Evolutionary conservation across 257 asterid species (phyloP).

Genomic region (Capsicum pubescens): DNA sequence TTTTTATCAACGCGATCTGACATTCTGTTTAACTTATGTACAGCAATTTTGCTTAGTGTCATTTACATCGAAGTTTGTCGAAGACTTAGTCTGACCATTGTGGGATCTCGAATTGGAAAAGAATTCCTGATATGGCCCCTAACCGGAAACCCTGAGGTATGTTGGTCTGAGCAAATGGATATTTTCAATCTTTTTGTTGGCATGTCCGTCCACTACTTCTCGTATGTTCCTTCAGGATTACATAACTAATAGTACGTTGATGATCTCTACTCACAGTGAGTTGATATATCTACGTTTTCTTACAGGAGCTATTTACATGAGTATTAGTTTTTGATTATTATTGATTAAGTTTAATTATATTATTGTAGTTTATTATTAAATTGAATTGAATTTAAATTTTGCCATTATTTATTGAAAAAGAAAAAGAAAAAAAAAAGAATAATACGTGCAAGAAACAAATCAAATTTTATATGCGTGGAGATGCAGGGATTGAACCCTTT

Average conservation of each 20-base stretch:
- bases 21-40: constrained; percentile 32
- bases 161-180: constrained; percentile 16
- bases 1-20: constrained; percentile 28
- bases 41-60: constrained; percentile 93
- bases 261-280: neutral
- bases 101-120: constrained; percentile 98
- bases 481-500: no score
- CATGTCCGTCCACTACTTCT: neutral
- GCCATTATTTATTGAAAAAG: no score
- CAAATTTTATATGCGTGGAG: no score
- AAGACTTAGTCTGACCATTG: constrained; percentile 82
- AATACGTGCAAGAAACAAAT: no score
- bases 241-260: neutral
- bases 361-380: no score
- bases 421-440: no score
- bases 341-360: no score
- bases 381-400: no score
- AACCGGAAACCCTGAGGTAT: constrained; percentile 90
- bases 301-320: no score
- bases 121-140: constrained; percentile 97
- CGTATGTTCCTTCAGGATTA: constrained; percentile 23
- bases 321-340: no score
- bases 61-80: constrained; percentile 94
- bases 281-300: neutral
- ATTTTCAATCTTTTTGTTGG: neutral